Conservation (phyloP, 495 filamentous ascomycete species). For the Hypoxylon crocopeplum region DNA sequence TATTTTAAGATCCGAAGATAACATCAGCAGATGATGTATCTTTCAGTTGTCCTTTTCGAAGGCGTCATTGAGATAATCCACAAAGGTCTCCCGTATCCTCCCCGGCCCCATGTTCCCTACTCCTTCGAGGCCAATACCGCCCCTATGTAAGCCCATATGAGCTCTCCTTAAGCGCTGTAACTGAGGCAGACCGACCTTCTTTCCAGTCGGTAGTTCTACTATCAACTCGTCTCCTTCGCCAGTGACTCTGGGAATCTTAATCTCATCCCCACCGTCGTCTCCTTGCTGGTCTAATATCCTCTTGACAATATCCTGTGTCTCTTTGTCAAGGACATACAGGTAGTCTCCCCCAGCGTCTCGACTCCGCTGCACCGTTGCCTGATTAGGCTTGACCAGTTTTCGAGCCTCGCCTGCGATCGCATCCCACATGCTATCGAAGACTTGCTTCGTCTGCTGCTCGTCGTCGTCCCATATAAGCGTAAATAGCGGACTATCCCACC, state of each 20-base stretch:
- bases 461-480: constrained; percentile 83
- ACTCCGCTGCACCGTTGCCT: constrained; percentile 75
- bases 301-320: constrained; percentile 81
- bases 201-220: constrained; percentile 64
- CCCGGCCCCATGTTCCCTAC: constrained; percentile 54
- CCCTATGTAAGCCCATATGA: constrained; percentile 79
- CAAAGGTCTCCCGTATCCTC: constrained; percentile 71
- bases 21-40: too few relatives aligned
- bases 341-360: constrained; percentile 73
- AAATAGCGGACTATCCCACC: constrained; percentile 96
- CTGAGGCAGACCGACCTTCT: constrained; percentile 70
- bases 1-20: too few relatives aligned
- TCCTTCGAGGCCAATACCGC: constrained; percentile 57
- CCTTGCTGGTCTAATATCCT: constrained; percentile 76
- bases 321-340: constrained; percentile 83
- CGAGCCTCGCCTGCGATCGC: constrained; percentile 67
- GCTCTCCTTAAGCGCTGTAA: constrained; percentile 84
- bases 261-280: constrained; percentile 63
- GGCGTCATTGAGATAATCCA: constrained; percentile 74
- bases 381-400: constrained; percentile 74
- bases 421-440: constrained; percentile 74
- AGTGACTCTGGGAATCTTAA: constrained; percentile 42
- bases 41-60: constrained; percentile 61
- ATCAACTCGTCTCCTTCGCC: constrained; percentile 47
- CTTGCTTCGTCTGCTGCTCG: constrained; percentile 51